Evolutionary conservation across 2,329 filamentous ascomycete species (phyloP).

Genomic region (Pestalotiopsis sp.): DNA sequence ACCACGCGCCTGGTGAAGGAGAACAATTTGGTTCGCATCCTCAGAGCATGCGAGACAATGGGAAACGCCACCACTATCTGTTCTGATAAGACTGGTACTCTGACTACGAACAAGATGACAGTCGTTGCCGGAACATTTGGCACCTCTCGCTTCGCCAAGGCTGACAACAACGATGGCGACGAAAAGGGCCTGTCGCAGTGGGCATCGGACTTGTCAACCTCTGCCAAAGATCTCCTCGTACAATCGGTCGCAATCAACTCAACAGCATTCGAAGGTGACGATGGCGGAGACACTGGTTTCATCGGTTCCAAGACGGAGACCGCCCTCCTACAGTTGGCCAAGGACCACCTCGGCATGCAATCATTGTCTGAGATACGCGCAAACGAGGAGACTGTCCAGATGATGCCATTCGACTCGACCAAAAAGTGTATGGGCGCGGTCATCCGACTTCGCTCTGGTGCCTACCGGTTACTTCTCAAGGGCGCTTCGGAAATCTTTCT

Average conservation of each 20-base stretch:
- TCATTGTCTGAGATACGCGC: slow-evolving; percentile 45
- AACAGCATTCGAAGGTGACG: slow-evolving; percentile 54
- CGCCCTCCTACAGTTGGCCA: slow-evolving; percentile 50
- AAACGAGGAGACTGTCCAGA: slow-evolving; percentile 47
- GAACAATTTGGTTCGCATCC: slow-evolving; percentile 68
- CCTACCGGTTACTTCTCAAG: slow-evolving; percentile 53
- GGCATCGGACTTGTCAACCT: slow-evolving; percentile 27
- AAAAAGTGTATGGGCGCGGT: slow-evolving; percentile 60
- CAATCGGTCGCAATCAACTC: slow-evolving; percentile 56
- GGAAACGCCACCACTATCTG: slow-evolving; percentile 75
- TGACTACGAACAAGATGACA: slow-evolving; percentile 76
- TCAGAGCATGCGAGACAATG: slow-evolving; percentile 71
- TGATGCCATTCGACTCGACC: slow-evolving; percentile 54
- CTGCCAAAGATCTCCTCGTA: slow-evolving; percentile 35
- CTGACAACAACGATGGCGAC: slow-evolving; percentile 20
- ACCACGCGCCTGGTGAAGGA: slow-evolving; percentile 69
- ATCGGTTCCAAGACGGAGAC: slow-evolving; percentile 60
- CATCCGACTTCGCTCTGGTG: slow-evolving; percentile 43
- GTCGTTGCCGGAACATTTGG: slow-evolving; percentile 73
- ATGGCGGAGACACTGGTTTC: slow-evolving; percentile 44
- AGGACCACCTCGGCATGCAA: slow-evolving; percentile 49
- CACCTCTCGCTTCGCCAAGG: slow-evolving; percentile 29
- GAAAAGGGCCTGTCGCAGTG: slow-evolving; percentile 27
- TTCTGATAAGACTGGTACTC: slow-evolving; percentile 76
- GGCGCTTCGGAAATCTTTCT: slow-evolving; percentile 59